A percentile compares a stretch with the other conserved stretches of the same genome.
Evolutionary conservation across 768 basidiomycete species (phyloP).

Genomic region (Boletus huronensis): DNA sequence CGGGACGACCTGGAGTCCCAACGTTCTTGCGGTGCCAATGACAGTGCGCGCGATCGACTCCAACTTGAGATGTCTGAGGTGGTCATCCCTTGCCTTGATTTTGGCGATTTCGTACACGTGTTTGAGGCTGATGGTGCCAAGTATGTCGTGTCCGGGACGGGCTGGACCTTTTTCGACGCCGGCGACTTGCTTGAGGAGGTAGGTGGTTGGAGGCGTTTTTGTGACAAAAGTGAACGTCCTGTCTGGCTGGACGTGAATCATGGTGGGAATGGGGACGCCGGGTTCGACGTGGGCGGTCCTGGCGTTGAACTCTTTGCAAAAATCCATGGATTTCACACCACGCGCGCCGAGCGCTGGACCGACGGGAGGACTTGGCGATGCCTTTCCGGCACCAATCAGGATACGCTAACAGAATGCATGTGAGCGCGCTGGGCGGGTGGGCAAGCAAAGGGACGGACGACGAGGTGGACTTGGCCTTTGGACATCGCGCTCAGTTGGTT

Average conservation of each 20-base stretch:
- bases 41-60: slow-evolving; percentile 88
- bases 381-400: slow-evolving; percentile 89
- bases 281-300: slow-evolving; percentile 83
- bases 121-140: slow-evolving; percentile 87
- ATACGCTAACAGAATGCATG: slow-evolving; percentile 54
- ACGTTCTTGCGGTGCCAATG: slow-evolving; percentile 81
- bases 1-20: slow-evolving; percentile 89
- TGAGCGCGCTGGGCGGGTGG: slow-evolving; percentile 7
- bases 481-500: slow-evolving; percentile 49
- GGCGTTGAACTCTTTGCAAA: slow-evolving; percentile 99
- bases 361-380: slow-evolving; percentile 92
- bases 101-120: slow-evolving; percentile 99
- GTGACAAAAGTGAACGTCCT: slow-evolving; percentile 91
- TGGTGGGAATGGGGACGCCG: slow-evolving; percentile 86
- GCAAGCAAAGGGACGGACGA: slow-evolving; percentile 48
- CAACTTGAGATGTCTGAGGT: slow-evolving; percentile 80
- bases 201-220: slow-evolving; percentile 86
- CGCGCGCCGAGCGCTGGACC: slow-evolving; percentile 97
- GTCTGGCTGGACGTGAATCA: slow-evolving; percentile 92
- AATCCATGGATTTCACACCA: slow-evolving; percentile 99
- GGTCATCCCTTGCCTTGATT: slow-evolving; percentile 89
- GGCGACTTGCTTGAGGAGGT: slow-evolving; percentile 88
- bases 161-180: slow-evolving; percentile 89
- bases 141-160: slow-evolving; percentile 71
- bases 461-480: slow-evolving; percentile 67